These are phyloP conservation scores for Rostrohypoxylon terebratum DNA, from an alignment of 495 filamentous ascomycete genomes.

Conservation along the genomic window DNA sequence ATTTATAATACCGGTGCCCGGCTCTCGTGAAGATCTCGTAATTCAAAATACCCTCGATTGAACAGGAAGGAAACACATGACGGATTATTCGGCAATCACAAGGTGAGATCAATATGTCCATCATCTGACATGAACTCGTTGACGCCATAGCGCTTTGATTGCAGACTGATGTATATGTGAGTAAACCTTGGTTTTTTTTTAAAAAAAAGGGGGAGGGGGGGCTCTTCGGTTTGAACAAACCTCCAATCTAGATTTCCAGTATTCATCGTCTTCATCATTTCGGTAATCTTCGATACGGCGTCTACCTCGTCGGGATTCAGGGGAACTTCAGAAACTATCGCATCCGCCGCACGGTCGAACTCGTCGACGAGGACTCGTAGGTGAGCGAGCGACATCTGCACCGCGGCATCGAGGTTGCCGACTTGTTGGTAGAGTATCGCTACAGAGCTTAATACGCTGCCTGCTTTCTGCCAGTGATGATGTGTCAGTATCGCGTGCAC, in stretches of 20 bases:
- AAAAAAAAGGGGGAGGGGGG: neutral
- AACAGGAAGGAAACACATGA: neutral
- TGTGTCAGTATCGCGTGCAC: neutral
- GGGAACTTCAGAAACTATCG: slow-evolving; percentile 27
- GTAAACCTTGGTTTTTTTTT: too few species aligned
- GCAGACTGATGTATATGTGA: slow-evolving; percentile 25
- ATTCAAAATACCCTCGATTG: neutral
- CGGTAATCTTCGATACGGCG: slow-evolving; percentile 34
- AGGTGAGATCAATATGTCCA: slow-evolving; percentile 39
- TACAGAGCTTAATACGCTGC: slow-evolving; percentile 47
- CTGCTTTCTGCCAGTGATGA: slow-evolving; percentile 31
- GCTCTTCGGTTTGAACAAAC: slow-evolving; percentile 9
- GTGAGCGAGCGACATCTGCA: slow-evolving; percentile 46
- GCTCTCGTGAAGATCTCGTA: neutral
- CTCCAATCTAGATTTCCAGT: slow-evolving; percentile 48
- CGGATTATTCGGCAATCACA: slow-evolving; percentile 25
- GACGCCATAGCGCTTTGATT: slow-evolving; percentile 45
- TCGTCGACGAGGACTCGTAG: slow-evolving; percentile 36
- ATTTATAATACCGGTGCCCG: neutral
- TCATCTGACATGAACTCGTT: slow-evolving; percentile 22
- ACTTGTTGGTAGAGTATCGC: slow-evolving; percentile 46
- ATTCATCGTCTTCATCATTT: slow-evolving; percentile 39
- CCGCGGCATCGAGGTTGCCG: slow-evolving; percentile 42
- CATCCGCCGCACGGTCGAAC: slow-evolving; percentile 40
- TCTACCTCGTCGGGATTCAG: slow-evolving; percentile 31